Conservation (phyloP, 768 basidiomycete genomes). For the Suillus lakei region DNA sequence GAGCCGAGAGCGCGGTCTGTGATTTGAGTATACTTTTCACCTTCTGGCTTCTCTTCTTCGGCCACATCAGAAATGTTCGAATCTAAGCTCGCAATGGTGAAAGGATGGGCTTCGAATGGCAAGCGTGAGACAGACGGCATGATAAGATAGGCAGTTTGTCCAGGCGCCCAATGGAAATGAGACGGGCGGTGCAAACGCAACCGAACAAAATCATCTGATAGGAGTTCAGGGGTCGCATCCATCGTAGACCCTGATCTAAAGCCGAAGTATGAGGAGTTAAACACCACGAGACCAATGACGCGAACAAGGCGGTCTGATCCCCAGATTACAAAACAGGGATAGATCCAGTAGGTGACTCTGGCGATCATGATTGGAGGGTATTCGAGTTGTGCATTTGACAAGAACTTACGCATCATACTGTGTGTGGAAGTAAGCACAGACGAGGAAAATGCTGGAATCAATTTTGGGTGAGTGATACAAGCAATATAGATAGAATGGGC, state of each 20-base stretch:
- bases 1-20: conserved; percentile 9
- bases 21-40: background rate
- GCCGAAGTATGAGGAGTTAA: conserved; percentile 42
- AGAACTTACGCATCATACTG: conserved; percentile 29
- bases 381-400: background rate
- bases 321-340: conserved; percentile 57
- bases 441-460: conserved; percentile 32
- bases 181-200: conserved; percentile 48
- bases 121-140: conserved; percentile 52
- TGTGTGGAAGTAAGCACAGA: conserved; percentile 45
- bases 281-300: conserved; percentile 40
- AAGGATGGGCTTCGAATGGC: conserved; percentile 59
- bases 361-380: background rate
- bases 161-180: conserved; percentile 54
- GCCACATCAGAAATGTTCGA: conserved; percentile 14
- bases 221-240: conserved; percentile 40
- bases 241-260: conserved; percentile 23
- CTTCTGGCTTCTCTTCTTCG: background rate
- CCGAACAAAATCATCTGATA: conserved; percentile 49
- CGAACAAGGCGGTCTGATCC: conserved; percentile 53
- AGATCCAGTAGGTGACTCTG: no score
- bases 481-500: conserved; percentile 16
- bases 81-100: conserved; percentile 54
- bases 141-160: conserved; percentile 56
- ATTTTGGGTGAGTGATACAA: background rate